Evolutionary conservation across 2,329 filamentous ascomycete species (phyloP), one percentile per base, ranked within the genome.

Genomic region (Fusarium torreyae): DNA sequence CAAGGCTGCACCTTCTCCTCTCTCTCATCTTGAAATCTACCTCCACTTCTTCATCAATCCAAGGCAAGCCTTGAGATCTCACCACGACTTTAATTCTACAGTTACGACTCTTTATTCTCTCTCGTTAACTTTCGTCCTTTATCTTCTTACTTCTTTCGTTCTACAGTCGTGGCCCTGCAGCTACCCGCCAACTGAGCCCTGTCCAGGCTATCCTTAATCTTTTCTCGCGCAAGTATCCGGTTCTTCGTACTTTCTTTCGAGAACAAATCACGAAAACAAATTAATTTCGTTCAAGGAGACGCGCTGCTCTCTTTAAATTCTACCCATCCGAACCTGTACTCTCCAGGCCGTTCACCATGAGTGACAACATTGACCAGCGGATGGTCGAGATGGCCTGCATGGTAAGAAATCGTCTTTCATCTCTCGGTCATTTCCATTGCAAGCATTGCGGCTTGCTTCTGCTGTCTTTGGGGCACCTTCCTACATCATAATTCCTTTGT

Each of bases 391-490:
- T 40, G 49, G 66, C 66, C 56, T 51, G 52, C 38, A 67, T 72
- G 68, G 73, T 75, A 72, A 57, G 73, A 49, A 11, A 8, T 18
- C 10, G 17, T 51, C 11, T 9, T 22, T 6, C 11, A 17, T 28
- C 4, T 28, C 17, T 33, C 10, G 8, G 6, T 11, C 6, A 13
- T n/a, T 15, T 57, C 26, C 4, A 18, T 22, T 9, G 7, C 5
- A 17, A 9, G n/a, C 11, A 42, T n/a, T 28, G 7, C 28, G 15
- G 14, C 14, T n/a, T 22, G 24, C n/a, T 20, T 7, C 26, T 31
- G 17, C 24, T 13, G 5, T 10, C 31, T 5, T 24, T 15, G 2
- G 9, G 33, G 10, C 15, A 20, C 33, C 18, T 11, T 33, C 20
- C 18, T 20, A n/a, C 7, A 20, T 10, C 17, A 46, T 26, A 13